Conservation (phyloP, 441 rosid genomes). For the Erodium moschatum region DNA sequence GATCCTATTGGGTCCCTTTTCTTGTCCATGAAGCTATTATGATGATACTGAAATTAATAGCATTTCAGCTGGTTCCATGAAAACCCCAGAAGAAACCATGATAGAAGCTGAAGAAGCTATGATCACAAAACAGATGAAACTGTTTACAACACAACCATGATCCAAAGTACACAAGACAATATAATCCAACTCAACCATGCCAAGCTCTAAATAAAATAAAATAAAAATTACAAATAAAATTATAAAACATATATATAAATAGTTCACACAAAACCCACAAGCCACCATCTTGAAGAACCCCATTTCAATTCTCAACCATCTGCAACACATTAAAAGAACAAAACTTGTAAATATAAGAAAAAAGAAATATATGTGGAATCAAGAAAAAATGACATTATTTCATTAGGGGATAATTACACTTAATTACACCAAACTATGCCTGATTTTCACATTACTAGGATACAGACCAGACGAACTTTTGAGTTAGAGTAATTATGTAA, state of each 20-base stretch:
- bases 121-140: constrained; percentile 1
- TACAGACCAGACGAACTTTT: too few species aligned
- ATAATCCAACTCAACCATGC: too few species aligned
- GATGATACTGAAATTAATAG: constrained; percentile 1
- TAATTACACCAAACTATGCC: too few species aligned
- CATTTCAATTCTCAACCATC: constrained; percentile 30
- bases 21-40: constrained; percentile 6
- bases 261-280: not conserved
- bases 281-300: not conserved
- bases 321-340: constrained; percentile 21
- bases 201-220: too few species aligned
- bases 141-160: constrained; percentile 4
- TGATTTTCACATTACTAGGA: too few species aligned
- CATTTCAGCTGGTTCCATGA: not conserved
- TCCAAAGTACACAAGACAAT: constrained; percentile 24
- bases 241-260: too few species aligned
- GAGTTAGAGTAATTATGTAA: too few species aligned
- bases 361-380: too few species aligned
- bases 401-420: too few species aligned
- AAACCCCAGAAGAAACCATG: constrained; percentile 15
- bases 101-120: not conserved
- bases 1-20: constrained; percentile 1
- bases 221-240: too few species aligned
- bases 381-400: too few species aligned
- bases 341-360: not conserved